Percentiles rank a stretch among this genome's conserved stretches.
phyloP scores from a whole-genome alignment of 139 green algal genomes.

The Chlamydomonas sphaeroides region DNA sequence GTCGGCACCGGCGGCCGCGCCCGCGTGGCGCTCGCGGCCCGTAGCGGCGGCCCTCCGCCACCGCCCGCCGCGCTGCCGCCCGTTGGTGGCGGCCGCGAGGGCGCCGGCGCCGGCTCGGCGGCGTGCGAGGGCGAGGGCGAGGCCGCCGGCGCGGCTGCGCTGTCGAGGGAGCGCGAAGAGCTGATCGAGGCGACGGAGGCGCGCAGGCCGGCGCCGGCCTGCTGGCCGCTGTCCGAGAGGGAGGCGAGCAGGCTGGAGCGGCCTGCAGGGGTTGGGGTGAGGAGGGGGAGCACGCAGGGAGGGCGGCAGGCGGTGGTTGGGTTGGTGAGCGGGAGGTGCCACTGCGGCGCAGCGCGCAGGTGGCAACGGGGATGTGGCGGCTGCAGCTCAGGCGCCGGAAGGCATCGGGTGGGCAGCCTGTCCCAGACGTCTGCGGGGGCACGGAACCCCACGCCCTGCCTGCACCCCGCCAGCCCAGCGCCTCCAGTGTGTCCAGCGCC shows the following conservation, averaged over 20 bases:
- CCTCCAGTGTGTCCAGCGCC: not conserved
- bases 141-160: not conserved
- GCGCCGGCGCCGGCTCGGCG: not conserved
- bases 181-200: not conserved
- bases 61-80: not conserved
- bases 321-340: too few relatives aligned
- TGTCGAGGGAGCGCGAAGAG: not conserved
- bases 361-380: too few relatives aligned
- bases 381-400: too few relatives aligned
- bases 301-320: not conserved
- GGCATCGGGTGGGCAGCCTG: too few relatives aligned
- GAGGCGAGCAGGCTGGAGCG: constrained; percentile 10
- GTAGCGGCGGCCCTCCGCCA: too few relatives aligned
- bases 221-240: constrained; percentile 6
- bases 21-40: not conserved
- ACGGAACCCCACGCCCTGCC: too few relatives aligned
- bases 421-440: too few relatives aligned
- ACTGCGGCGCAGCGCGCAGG: too few relatives aligned
- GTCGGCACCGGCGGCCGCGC: not conserved
- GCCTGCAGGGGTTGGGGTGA: not conserved
- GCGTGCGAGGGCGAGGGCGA: not conserved
- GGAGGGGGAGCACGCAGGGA: not conserved
- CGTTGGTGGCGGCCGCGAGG: not conserved
- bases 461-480: not conserved
- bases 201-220: not conserved